These are phyloP conservation scores for Tranzscheliella williamsii DNA, from an alignment of 1,284 basidiomycete genomes.

Conservation along the genomic window DNA sequence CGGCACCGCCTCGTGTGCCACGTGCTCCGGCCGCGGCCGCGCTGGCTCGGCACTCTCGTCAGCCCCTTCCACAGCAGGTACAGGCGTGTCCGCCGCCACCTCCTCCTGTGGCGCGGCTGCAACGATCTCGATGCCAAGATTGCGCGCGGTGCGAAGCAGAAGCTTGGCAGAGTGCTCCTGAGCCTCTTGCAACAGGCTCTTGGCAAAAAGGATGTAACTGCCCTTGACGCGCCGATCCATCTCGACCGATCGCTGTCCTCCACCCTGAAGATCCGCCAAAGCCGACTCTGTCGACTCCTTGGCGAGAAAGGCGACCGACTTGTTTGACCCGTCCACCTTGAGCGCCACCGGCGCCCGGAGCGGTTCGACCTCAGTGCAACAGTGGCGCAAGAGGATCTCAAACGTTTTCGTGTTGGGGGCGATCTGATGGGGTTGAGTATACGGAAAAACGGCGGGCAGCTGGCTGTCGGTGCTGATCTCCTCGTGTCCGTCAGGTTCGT, in stretches of 20 bases:
- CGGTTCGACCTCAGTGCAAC: slow-evolving; percentile 42
- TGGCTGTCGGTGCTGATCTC: slow-evolving; percentile 1
- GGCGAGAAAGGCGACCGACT: slow-evolving; percentile 13
- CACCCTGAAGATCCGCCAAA: slow-evolving; percentile 29
- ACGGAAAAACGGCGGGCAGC: slow-evolving; percentile 16
- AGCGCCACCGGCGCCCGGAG: slow-evolving; percentile 41
- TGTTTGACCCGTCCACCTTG: slow-evolving; percentile 16
- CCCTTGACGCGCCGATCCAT: slow-evolving; percentile 19
- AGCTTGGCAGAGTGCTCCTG: slow-evolving; percentile 20
- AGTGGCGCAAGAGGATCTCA: slow-evolving; percentile 40
- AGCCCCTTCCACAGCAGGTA: not conserved
- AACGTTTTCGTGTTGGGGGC: slow-evolving; percentile 52
- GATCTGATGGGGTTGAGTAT: slow-evolving; percentile 15
- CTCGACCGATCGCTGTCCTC: slow-evolving; percentile 27
- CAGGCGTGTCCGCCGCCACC: not conserved
- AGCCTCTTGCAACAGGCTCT: slow-evolving; percentile 25
- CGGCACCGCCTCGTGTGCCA: slow-evolving; percentile 2
- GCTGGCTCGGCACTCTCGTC: not conserved
- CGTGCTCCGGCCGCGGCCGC: slow-evolving; percentile 6
- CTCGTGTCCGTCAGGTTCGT: slow-evolving; percentile 3
- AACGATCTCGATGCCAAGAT: slow-evolving; percentile 14
- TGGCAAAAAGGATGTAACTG: slow-evolving; percentile 27
- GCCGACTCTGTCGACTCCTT: slow-evolving; percentile 27
- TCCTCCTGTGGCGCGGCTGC: not conserved
- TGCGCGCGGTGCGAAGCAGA: slow-evolving; percentile 13